Conservation (phyloP, 257 asterid species). For the Haberlea rhodopensis region DNA sequence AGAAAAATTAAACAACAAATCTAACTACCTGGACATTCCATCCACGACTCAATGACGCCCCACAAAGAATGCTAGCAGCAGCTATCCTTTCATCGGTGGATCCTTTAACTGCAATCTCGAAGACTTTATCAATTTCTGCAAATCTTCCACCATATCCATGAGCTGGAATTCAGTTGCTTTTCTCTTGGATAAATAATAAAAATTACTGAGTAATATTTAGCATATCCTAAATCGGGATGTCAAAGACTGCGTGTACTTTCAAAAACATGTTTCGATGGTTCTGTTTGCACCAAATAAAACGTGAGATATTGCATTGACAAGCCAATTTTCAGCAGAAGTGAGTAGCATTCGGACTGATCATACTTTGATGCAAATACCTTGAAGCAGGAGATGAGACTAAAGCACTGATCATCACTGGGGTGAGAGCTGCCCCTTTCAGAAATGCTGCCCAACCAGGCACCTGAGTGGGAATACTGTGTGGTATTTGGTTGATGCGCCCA, state of each 20-base stretch:
- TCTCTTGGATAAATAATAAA: slow-evolving; percentile 43
- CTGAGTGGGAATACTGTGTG: slow-evolving; percentile 64
- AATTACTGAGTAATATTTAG: slow-evolving; percentile 29
- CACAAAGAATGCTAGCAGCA: slow-evolving; percentile 90
- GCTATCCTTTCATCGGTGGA: slow-evolving; percentile 72
- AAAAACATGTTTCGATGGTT: slow-evolving; percentile 2
- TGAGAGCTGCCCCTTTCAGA: slow-evolving; percentile 77
- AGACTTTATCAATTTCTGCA: slow-evolving; percentile 87
- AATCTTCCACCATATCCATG: slow-evolving; percentile 95
- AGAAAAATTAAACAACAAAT: slow-evolving; percentile 7
- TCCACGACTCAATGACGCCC: slow-evolving; percentile 75
- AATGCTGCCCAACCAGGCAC: slow-evolving; percentile 84
- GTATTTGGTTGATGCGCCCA: slow-evolving; percentile 61
- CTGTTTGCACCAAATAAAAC: background rate
- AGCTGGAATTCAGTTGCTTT: slow-evolving; percentile 83
- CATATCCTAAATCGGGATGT: slow-evolving; percentile 12
- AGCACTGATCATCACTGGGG: slow-evolving; percentile 61
- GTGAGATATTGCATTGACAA: background rate
- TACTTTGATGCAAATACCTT: slow-evolving; percentile 44
- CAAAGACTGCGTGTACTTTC: background rate
- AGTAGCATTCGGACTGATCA: background rate
- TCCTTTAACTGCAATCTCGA: slow-evolving; percentile 77
- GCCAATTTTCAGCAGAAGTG: background rate
- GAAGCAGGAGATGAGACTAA: slow-evolving; percentile 87
- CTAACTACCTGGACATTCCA: slow-evolving; percentile 85